Conservation (phyloP, 768 basidiomycete species). For the Pleurotus ostreatus region DNA sequence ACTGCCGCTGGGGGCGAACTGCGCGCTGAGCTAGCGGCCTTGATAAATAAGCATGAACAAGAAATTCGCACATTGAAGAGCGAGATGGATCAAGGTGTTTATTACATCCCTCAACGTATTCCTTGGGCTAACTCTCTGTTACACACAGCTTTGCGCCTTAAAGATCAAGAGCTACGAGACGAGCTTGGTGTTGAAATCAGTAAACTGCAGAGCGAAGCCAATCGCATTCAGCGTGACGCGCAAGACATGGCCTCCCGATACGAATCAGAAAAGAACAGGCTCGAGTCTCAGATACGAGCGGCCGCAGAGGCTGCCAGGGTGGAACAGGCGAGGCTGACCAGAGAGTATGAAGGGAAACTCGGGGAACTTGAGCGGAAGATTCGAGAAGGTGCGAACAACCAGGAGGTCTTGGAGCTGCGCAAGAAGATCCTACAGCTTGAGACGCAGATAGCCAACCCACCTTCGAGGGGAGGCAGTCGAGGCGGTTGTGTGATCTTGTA, state of each 20-base stretch:
- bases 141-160: not conserved
- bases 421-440: not conserved
- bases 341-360: constrained; percentile 1
- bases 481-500: not conserved
- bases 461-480: not conserved
- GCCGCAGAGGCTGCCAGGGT: constrained; percentile 3
- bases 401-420: not conserved
- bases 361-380: not conserved
- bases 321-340: not conserved
- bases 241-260: not conserved
- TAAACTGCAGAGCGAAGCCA: not conserved
- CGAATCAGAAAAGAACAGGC: not conserved
- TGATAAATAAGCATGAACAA: not conserved
- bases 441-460: not conserved
- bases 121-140: not conserved
- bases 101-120: constrained; percentile 9
- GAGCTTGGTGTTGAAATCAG: not conserved
- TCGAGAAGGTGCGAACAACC: not conserved
- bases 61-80: not conserved
- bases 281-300: constrained; percentile 1
- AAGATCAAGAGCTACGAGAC: not conserved
- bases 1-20: constrained; percentile 27
- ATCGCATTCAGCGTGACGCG: not conserved
- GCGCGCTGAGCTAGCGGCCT: not conserved
- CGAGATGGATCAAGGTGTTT: not conserved